phyloP scores from a whole-genome alignment of 164 flowering plant genomes.

The Hamamelis virginiana region DNA sequence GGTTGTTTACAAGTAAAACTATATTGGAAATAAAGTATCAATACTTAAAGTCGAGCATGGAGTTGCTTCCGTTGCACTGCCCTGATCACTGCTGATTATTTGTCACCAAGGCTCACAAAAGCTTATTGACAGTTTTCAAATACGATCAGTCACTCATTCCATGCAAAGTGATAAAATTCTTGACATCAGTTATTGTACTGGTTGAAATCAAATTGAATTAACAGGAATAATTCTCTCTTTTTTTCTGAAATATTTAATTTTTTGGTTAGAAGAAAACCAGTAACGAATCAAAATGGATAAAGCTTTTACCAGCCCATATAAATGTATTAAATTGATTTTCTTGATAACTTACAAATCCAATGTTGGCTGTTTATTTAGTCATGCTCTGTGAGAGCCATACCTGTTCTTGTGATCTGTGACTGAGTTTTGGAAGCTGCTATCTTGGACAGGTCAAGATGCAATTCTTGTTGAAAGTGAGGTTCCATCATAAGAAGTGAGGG shows the following conservation, averaged over 20 bases:
- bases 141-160: too few species aligned
- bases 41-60: neutral
- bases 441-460: constrained; percentile 91
- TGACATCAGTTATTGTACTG: too few species aligned
- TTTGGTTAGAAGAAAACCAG: too few species aligned
- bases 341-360: neutral
- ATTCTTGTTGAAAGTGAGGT: constrained; percentile 90
- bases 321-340: too few species aligned
- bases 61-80: neutral
- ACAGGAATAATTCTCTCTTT: too few species aligned
- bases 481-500: constrained; percentile 70
- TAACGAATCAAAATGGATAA: too few species aligned
- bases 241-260: too few species aligned
- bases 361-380: neutral
- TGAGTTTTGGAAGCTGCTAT: constrained; percentile 9
- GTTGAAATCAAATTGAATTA: too few species aligned
- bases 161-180: too few species aligned
- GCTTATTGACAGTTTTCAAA: neutral
- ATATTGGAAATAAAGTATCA: neutral
- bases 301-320: too few species aligned
- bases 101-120: neutral
- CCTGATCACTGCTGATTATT: too few species aligned
- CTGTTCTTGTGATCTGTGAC: neutral
- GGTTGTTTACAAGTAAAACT: neutral
- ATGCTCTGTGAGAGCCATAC: neutral